phyloP scores from a whole-genome alignment of 352 stramenopile species.

The Phytophthora ohioensis region DNA sequence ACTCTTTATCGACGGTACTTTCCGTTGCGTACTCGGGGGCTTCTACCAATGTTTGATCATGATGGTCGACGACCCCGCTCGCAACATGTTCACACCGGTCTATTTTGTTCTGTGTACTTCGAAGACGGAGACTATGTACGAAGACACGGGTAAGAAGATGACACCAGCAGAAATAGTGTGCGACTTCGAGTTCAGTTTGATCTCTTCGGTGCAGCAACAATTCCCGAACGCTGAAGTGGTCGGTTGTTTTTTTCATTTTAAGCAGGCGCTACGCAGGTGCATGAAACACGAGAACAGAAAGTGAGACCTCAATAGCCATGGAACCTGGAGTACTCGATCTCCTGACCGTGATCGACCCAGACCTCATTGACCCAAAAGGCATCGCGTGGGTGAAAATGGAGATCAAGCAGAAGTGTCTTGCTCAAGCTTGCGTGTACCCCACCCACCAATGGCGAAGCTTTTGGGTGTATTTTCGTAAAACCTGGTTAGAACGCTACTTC shows the following conservation, averaged over 20 bases:
- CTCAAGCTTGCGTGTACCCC: background rate
- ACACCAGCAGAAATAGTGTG: conserved; percentile 11
- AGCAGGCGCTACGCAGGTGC: conserved; percentile 6
- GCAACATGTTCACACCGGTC: conserved; percentile 15
- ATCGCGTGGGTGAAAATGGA: conserved; percentile 18
- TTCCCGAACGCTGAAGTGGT: conserved; percentile 16
- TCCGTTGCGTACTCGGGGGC: conserved; percentile 6
- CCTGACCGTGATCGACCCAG: conserved; percentile 6
- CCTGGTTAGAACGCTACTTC: conserved; percentile 14
- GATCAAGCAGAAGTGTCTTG: conserved; percentile 9
- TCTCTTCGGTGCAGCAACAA: background rate
- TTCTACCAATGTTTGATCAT: conserved; percentile 19
- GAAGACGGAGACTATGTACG: conserved; percentile 1
- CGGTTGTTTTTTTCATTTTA: conserved; percentile 25
- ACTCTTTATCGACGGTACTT: conserved; percentile 17
- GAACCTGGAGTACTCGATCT: background rate
- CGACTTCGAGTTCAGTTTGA: conserved; percentile 18
- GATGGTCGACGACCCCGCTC: conserved; percentile 11
- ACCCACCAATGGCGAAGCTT: conserved; percentile 6
- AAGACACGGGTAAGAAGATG: conserved; percentile 11
- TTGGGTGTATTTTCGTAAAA: conserved; percentile 26
- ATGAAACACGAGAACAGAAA: conserved; percentile 8
- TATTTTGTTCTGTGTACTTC: conserved; percentile 11
- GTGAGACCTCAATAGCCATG: conserved; percentile 5
- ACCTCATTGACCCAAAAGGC: conserved; percentile 4